These are phyloP conservation scores for Notholithocarpus densiflorus DNA, from an alignment of 306 rosid genomes.

Conservation along the genomic window DNA sequence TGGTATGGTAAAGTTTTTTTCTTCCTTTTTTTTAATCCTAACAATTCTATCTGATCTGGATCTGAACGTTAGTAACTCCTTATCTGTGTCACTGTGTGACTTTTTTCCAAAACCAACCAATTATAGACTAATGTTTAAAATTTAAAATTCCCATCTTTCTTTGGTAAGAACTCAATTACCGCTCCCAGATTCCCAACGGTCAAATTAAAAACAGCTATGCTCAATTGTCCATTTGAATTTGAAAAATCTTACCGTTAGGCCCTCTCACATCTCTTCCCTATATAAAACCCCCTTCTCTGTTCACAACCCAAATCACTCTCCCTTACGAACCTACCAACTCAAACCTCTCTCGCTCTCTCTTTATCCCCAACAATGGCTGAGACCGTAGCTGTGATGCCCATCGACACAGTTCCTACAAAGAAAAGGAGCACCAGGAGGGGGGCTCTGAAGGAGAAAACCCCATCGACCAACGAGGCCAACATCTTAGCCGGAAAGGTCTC, in stretches of 20 bases:
- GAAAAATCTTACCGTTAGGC: slow-evolving; percentile 56
- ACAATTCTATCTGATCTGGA: no score
- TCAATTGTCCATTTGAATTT: slow-evolving; percentile 35
- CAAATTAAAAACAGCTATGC: slow-evolving; percentile 18
- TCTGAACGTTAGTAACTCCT: no score
- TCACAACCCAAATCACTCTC: not conserved
- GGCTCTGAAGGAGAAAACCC: slow-evolving; percentile 65
- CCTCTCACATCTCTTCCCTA: not conserved
- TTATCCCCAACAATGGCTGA: slow-evolving; percentile 52
- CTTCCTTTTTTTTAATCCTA: no score
- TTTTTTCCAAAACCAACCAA: no score
- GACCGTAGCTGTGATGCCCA: slow-evolving; percentile 21
- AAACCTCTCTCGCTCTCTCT: not conserved
- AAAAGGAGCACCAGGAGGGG: slow-evolving; percentile 50
- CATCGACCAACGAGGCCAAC: slow-evolving; percentile 35
- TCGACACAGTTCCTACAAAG: slow-evolving; percentile 23
- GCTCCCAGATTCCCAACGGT: slow-evolving; percentile 33
- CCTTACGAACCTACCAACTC: not conserved
- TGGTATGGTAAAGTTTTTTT: no score
- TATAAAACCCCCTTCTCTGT: slow-evolving; percentile 9
- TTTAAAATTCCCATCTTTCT: not conserved
- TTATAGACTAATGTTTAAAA: not conserved
- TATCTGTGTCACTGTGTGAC: no score
- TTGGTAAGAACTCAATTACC: not conserved
- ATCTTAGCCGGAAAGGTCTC: slow-evolving; percentile 25